Base-by-base conservation (phyloP, 2,329 filamentous ascomycete species). In the Stylonectria norvegica region DNA sequence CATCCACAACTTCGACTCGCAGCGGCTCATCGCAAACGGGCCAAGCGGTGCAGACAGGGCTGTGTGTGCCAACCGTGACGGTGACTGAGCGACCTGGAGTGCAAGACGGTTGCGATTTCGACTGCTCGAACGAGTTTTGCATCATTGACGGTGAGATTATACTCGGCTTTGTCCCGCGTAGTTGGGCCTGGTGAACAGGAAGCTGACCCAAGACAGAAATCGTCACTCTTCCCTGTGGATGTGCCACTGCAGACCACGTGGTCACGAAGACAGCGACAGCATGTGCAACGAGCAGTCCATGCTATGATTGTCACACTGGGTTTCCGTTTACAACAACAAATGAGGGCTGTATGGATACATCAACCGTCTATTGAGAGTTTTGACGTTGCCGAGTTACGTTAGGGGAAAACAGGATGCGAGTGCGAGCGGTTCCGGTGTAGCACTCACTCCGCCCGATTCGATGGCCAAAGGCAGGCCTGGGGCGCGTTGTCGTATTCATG, bases 1-100 rank as follows among this genome's bases (percentile, higher is more conserved):
- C 6, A 6, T 6, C 14, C 9, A 6, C 27, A 9, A 10, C 37
- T n/a, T n/a, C n/a, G n/a, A n/a, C n/a, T n/a, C n/a, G n/a, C n/a
- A n/a, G n/a, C n/a, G n/a, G n/a, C n/a, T n/a, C n/a, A n/a, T n/a
- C n/a, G n/a, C n/a, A n/a, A n/a, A n/a, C n/a, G n/a, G n/a, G n/a
- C n/a, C n/a, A n/a, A n/a, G n/a, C n/a, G n/a, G n/a, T n/a, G n/a
- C n/a, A n/a, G n/a, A n/a, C n/a, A n/a, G n/a, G n/a, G n/a, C n/a
- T n/a, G 19, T 51, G 48, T 18, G 30, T 43, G n/a, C 48, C 43
- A 12, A 51, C 48, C 5, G 49, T 52, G 11, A 50, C 47, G 10
- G 29, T 48, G 11, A 43, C 38, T 5, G 43, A 43, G 11, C 36
- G 40, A 10, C 36, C 30, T 9, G 43, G 46, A 10, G 20, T 27